Evolutionary conservation across 169 alveolate species (phyloP).

Genomic region (Plasmodium knowlesi): DNA sequence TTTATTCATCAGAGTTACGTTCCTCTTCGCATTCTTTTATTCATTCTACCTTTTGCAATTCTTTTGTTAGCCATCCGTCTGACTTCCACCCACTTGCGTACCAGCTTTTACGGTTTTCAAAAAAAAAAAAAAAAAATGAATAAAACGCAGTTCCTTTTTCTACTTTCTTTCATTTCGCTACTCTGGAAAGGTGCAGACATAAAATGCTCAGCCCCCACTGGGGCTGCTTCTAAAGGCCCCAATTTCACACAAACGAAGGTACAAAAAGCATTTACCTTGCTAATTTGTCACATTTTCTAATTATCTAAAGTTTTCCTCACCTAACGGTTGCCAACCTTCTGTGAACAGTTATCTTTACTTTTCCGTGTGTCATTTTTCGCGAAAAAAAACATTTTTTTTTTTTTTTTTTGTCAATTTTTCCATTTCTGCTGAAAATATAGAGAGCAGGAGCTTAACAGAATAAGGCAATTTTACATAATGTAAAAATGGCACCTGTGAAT

Average conservation of each 20-base stretch:
- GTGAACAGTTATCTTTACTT: neutral
- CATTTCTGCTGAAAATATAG: neutral
- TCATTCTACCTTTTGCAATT: neutral
- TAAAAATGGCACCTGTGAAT: neutral
- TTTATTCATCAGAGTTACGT: neutral
- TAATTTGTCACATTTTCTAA: neutral
- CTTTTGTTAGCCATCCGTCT: neutral
- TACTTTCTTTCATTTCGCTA: constrained; percentile 14
- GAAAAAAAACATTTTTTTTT: neutral
- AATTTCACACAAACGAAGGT: constrained; percentile 36
- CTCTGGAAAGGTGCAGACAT: neutral
- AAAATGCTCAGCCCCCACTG: constrained; percentile 1
- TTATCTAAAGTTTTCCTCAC: neutral
- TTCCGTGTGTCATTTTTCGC: neutral
- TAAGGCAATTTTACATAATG: neutral
- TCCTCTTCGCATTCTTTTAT: neutral
- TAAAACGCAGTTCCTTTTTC: neutral
- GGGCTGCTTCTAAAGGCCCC: neutral
- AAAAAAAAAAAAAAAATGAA: constrained; percentile 52
- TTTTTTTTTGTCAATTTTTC: neutral
- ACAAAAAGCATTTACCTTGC: neutral
- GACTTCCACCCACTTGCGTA: neutral
- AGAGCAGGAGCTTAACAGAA: neutral
- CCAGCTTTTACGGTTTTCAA: neutral
- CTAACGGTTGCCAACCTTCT: neutral